Evolutionary conservation across 257 asterid genomes (phyloP), one percentile per base, ranked within the genome.

Genomic region (Mitragyna speciosa): DNA sequence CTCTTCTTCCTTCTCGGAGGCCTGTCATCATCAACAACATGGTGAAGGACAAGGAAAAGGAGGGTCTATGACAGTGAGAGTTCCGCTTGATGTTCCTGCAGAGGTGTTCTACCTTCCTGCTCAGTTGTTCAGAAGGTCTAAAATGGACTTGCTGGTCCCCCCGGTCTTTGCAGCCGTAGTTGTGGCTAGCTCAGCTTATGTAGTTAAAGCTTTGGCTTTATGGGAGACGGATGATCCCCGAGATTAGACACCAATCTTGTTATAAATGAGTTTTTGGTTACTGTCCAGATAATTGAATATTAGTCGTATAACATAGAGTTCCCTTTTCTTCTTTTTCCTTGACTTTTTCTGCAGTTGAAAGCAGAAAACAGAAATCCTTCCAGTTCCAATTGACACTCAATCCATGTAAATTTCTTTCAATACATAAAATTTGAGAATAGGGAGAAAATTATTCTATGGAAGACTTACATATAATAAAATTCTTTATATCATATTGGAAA

Each of bases 1-100:
- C 0, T 5, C 83, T 20, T 90, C 97, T 47, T 59, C 88, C 16
- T 78, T 83, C 74, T 87, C 96, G 20, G 64, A 52, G 80, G 84
- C 86, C 54, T 93, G 98, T 82, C 68, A 76, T 2, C 30, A 9
- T 3, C 30, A n/a, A 59, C 31, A 11, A 10, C 30, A 3, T 0
- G 9, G 58, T 30, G 79, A 64, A 19, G 88, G 88, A 75, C 78
- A 19, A 3, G 19, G 33, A 39, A 52, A 4, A 36, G 78, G 51
- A 24, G 79, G 72, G 10, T 17, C 61, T 1, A 20, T 9, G 33
- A 45, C 82, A 61, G 81, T 90, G 63, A 84, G 96, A 81, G 75
- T 93, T 86, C 97, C 98, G 52, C 84, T 93, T 7, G 98, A 94
- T 83, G 5, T 85, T 82, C 97, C 98, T 64, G 83, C 90, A 0